Evolutionary conservation across 352 stramenopile species (phyloP), one percentile per base, ranked within the genome.

Genomic region (Phytophthora idaei): DNA sequence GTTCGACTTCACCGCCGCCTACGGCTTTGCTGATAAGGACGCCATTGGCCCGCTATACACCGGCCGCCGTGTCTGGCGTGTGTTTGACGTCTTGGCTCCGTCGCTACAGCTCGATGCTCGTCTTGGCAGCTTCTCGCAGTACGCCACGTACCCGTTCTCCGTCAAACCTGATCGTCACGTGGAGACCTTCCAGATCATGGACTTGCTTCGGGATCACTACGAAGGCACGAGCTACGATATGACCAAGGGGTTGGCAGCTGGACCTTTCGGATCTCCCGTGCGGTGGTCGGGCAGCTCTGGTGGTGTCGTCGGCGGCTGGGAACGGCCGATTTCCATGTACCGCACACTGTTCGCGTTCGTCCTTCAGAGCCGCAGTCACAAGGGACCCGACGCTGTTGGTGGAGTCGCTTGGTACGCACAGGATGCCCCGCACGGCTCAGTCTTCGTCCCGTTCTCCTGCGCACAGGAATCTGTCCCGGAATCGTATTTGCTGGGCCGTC

Each of bases 261-360:
- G 95, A n/a, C 92, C 94, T 4, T 98, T 98, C 73, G 90, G 92
- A 17, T 73, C 81, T 21, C 93, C 93, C 1, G 84, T 98, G 58
- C 88, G 92, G 14, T 98, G 87, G 78, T 78, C 80, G 2, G 81
- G 86, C 15, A 80, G 73, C 39, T 14, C 74, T 12, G 61, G 81
- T 15, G 81, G 78, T 27, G 74, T 90, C 28, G 55, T 75, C 21
- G 90, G 90, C 25, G 83, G 80, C 8, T 96, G 91, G 83, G 90
- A 97, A 69, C 85, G 94, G 3, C 73, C 90, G 6, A 98, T 98
- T 59, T 97, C 90, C 8, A 85, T 98, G 60, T 96, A 92, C 60
- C 90, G 94, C 25, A 98, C 93, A 28, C 51, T 92, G 11, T 94
- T 85, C 55, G 89, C 80, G 41, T 97, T 98, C 70, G 82, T 90